Evolutionary conservation across 805 yeast species (phyloP), one percentile per base, ranked within the genome.

Genomic region (Maudiozyma pseudohumilis): DNA sequence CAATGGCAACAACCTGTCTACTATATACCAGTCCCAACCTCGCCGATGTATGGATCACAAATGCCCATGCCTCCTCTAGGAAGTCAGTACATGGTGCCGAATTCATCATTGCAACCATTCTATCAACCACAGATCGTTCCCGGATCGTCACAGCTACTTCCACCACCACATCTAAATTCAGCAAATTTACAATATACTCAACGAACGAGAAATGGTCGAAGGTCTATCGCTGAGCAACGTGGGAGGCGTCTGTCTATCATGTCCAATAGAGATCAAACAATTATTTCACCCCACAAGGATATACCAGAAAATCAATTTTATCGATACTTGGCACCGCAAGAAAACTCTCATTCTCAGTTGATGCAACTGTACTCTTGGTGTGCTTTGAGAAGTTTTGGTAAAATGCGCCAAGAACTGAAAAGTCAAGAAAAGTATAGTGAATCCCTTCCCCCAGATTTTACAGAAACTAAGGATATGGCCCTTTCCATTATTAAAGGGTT

Each of bases 291-390:
- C 9, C 61, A 56, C 41, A 47, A 43, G 19, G 60, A 56, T 36
- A 50, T 56, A 2, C 60, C 59, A 3, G 56, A 49, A 26, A 47
- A 46, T 21, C 56, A 56, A 34, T 58, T 55, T 35, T 57, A 56
- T 36, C 50, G 56, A 36, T 59, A 56, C 40, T 42, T 56, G 21
- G 59, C 55, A 3, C 46, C 50, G 31, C 45, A 49, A 28, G 39
- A 53, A 32, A n/a, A n/a, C n/a, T n/a, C n/a, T n/a, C n/a, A n/a
- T n/a, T n/a, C n/a, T n/a, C 59, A 53, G 39, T 43, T 58, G 33
- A 49, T 50, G 39, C 60, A 56, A 35, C 46, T 58, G 16, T 55
- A 54, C 40, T 50, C 45, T 29, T 58, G 63, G 63, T 56, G 63
- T 38, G 39, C 55, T 7, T 51, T 53, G 12, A 46, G 59, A 25